phyloP scores from a whole-genome alignment of 179 eudicot species.

The Beta corolliflora region DNA sequence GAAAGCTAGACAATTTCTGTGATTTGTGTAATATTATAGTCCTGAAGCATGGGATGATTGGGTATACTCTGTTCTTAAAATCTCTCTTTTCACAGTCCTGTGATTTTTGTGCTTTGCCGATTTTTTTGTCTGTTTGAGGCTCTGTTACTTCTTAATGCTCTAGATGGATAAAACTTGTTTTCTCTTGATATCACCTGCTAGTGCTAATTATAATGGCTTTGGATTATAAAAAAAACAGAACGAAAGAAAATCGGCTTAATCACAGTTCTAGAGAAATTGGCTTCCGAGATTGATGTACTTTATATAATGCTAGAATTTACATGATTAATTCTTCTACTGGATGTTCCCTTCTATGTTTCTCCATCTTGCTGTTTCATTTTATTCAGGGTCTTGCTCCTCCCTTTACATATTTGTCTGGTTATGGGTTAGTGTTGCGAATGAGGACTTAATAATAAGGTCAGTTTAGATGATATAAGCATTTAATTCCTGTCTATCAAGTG shows the following conservation, averaged over 20 bases:
- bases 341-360: neutral
- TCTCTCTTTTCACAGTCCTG: neutral
- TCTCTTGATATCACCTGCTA: neutral
- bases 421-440: neutral
- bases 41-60: neutral
- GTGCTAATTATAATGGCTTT: neutral
- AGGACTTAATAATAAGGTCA: neutral
- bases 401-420: neutral
- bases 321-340: neutral
- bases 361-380: neutral
- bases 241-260: neutral
- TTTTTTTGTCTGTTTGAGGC: neutral
- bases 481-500: neutral
- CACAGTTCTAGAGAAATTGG: neutral
- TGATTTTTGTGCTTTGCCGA: neutral
- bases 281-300: neutral
- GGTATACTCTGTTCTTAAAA: neutral
- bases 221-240: neutral
- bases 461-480: neutral
- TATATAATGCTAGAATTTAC: neutral
- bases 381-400: neutral
- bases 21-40: neutral
- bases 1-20: neutral
- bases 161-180: neutral
- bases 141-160: neutral